Evolutionary conservation across 345 rosid genomes (phyloP), one percentile per base, ranked within the genome.

Genomic region (Firmiana major): DNA sequence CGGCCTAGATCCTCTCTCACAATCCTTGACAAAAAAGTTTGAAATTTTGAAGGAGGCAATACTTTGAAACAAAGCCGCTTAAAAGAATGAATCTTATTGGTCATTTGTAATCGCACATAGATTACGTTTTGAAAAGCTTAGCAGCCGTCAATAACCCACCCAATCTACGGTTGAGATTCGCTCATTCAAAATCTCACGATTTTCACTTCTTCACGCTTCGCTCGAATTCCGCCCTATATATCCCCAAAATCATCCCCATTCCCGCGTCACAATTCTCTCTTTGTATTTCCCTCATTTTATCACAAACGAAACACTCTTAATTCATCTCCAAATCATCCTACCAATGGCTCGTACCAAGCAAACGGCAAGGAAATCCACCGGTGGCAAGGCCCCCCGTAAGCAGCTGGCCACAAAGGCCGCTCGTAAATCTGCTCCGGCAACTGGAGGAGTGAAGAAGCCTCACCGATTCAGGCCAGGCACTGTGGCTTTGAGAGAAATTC

Each of bases 331-430:
- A 58, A 9, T 4, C 9, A 5, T 58, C 10, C 26, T 17, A 21
- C 24, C 26, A 6, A 73, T 75, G 78, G 78, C 78, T 45, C 71
- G 78, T 21, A 75, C 78, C 43, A 75, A 75, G 71, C 78, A 62
- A 21, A 75, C 78, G 3, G 59, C 78, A 5, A 75, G 78, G 59
- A 75, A 75, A 31, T 75, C 78, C 6, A 75, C 70, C 28, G 71
- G 78, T 2, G 78, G 78, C 78, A 75, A 75, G 40, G 71, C 78
- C 2, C 71, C 71, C 2, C 55, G 70, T 26, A 75, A 75, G 59
- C 70, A 75, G 78, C 78, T 45, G 7, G 59, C 78, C 9, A 75
- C 78, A 26, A 75, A 75, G 58, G 71, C 70, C 3, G 71, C 78
- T 43, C 70, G 71, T 2, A 75, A 75, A 22, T 75, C 58, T 36